Evolutionary conservation across 202 grass and related monocot genomes (phyloP), one percentile per base, ranked within the genome.

Genomic region (Zoysia matrella): DNA sequence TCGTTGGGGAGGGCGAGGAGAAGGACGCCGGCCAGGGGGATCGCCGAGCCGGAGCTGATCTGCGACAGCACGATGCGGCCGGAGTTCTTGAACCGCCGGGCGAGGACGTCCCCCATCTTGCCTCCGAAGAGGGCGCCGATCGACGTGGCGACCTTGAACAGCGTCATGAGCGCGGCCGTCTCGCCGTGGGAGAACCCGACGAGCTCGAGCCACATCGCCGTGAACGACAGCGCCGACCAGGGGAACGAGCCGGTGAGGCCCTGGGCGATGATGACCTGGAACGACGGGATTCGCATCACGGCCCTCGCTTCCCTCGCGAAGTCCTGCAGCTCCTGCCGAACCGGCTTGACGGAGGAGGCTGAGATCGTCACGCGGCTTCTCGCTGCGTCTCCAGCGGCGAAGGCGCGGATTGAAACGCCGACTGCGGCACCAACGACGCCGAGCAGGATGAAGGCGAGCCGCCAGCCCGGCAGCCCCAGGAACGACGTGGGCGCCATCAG

Each of bases 211-310:
- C 93, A 92, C 89, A 92, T 86, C 4, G 87, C 64, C 48, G 82
- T 79, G 71, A 92, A 92, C 9, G 80, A 70, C 10, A 92, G 61
- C 2, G 91, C 77, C 2, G 84, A 78, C 88, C 91, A 84, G 7
- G 87, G 85, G 66, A 95, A 90, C 36, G 85, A 88, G 3, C 87
- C 87, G 5, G 87, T 86, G 44, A 92, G 62, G 14, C 93, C 93
- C 83, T 97, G 94, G 66, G 92, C 94, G 13, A 94, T 75, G 43
- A 97, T 90, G 30, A 97, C 93, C 82, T 94, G 90, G 82, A 97
- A 94, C 45, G 92, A 85, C 11, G 89, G 88, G 54, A 97, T 69
- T 39, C 72, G 73, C 52, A 97, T 52, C 51, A 97, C 88, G 60
- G 67, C 80, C 81, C 84, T 91, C 6, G 90, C 90, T 69, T 94